Percentiles rank a stretch among this genome's conserved stretches.
Evolutionary conservation across 2,329 filamentous ascomycete genomes (phyloP).

Genomic region (Bipolaris victoriae): DNA sequence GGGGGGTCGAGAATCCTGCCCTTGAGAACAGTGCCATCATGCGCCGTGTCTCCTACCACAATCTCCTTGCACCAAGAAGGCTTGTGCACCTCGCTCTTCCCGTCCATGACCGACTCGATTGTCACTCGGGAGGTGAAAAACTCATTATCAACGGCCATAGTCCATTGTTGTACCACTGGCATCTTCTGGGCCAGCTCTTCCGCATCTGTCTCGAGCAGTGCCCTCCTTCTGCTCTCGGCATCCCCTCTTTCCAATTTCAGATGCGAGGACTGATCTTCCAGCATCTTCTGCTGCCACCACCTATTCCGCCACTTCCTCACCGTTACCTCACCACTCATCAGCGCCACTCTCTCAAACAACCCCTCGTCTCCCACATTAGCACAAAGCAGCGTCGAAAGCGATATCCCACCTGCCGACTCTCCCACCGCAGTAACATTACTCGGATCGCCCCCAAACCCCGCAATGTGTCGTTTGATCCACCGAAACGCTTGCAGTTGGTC

Average conservation of each 20-base stretch:
- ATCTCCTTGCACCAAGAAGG: slow-evolving; percentile 55
- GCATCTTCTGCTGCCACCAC: slow-evolving; percentile 38
- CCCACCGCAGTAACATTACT: slow-evolving; percentile 50
- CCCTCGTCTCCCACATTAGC: slow-evolving; percentile 29
- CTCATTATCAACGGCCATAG: slow-evolving; percentile 31
- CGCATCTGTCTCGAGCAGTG: slow-evolving; percentile 24
- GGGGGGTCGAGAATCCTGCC: slow-evolving; percentile 42
- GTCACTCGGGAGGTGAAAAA: slow-evolving; percentile 30
- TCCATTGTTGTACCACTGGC: slow-evolving; percentile 35
- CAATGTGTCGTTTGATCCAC: slow-evolving; percentile 50
- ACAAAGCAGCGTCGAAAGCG: slow-evolving; percentile 36
- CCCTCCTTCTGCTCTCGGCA: slow-evolving; percentile 16
- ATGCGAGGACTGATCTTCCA: slow-evolving; percentile 28
- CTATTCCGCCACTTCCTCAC: slow-evolving; percentile 35
- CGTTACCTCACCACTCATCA: slow-evolving; percentile 43
- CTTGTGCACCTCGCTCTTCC: slow-evolving; percentile 38
- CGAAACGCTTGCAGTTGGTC: slow-evolving; percentile 46
- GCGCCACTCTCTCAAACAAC: slow-evolving; percentile 36
- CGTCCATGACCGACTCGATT: slow-evolving; percentile 24
- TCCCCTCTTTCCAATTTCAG: slow-evolving; percentile 24
- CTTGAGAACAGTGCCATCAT: slow-evolving; percentile 48
- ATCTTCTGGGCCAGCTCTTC: slow-evolving; percentile 30
- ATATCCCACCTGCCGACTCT: slow-evolving; percentile 55
- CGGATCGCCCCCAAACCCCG: slow-evolving; percentile 50
- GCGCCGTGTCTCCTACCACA: slow-evolving; percentile 55